Percentiles rank a stretch among this genome's conserved stretches.
Conservation (phyloP, 2,329 filamentous ascomycete genomes). For the Nannizziopsis barbatae region DNA sequence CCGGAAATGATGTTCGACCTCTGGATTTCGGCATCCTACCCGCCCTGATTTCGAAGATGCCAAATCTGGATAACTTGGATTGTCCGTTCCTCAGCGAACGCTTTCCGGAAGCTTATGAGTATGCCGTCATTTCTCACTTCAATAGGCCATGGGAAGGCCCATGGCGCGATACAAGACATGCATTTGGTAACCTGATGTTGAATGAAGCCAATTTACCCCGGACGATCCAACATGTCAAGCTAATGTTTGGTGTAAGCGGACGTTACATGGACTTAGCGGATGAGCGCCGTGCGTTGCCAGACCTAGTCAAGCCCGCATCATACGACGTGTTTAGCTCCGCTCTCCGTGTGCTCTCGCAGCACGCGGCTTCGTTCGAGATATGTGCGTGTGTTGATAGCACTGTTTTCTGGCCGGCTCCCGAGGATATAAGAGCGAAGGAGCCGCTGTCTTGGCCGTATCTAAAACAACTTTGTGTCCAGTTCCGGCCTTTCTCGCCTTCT, state of each 20-base stretch:
- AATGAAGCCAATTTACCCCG: neutral
- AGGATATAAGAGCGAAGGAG: neutral
- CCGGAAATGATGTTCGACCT: neutral
- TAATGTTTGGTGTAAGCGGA: neutral
- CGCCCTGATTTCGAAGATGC: neutral
- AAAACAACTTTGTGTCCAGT: slow-evolving; percentile 3
- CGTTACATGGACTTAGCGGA: neutral
- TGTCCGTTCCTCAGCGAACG: neutral
- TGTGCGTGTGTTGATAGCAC: neutral
- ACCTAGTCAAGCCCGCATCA: slow-evolving; percentile 1
- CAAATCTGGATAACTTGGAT: neutral
- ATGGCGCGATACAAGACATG: slow-evolving; percentile 10
- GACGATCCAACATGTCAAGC: neutral
- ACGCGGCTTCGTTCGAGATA: neutral
- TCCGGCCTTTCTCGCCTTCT: slow-evolving; percentile 6
- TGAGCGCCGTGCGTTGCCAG: slow-evolving; percentile 1
- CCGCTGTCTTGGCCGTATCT: neutral
- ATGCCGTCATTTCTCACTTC: neutral
- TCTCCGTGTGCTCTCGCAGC: slow-evolving; percentile 7
- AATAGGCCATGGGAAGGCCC: neutral
- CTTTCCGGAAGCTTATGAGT: neutral
- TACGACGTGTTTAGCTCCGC: slow-evolving; percentile 7
- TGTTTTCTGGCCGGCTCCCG: neutral
- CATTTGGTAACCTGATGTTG: slow-evolving; percentile 1
- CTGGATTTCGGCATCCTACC: neutral